Evolutionary conservation across 495 filamentous ascomycete genomes (phyloP), one percentile per base, ranked within the genome.

Genomic region (Aspergillus affinis): DNA sequence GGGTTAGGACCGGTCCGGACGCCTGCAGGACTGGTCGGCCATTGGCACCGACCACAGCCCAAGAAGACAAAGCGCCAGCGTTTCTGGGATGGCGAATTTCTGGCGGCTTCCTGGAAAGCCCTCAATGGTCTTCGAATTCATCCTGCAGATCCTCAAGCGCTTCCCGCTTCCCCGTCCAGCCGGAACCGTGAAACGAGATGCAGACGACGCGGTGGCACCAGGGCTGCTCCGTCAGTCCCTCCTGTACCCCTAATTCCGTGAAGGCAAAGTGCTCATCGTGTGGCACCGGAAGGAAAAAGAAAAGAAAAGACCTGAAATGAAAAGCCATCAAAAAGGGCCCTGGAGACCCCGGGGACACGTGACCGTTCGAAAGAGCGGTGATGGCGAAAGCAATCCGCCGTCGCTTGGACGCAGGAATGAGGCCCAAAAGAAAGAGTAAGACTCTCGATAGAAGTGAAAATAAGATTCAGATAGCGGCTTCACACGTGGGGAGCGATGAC

Each of bases 121-220:
- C 30, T 55, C 57, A 58, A 54, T 53, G 49, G 49, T 51, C 55
- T 61, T 65, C 54, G 26, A 32, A 47, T 56, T 48, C 58, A 58
- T 62, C 61, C 59, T 69, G 66, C 66, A 69, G 62, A 65, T 51
- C 20, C 55, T 60, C 29, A 61, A 48, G 51, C 54, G 55, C 50
- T 61, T 61, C 51, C 63, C 58, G 59, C 47, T 65, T 65, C 66
- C 63, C 66, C 63, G 66, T 55, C 66, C 66, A 69, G 61, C 61
- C 61, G 61, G 66, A 69, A 60, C 61, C 54, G 56, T 53, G 61
- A 61, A 58, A 52, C 58, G 53, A 58, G 44, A 58, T 62, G 63
- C 59, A 60, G 57, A 51, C 57, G 57, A 32, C 44, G 54, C 54
- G 36, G 60, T 65, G 47, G 57, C 57, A 62, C 61, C 49, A 56